Conservation (phyloP, 164 flowering plant genomes). For the Tetrastigma voinierianum region DNA sequence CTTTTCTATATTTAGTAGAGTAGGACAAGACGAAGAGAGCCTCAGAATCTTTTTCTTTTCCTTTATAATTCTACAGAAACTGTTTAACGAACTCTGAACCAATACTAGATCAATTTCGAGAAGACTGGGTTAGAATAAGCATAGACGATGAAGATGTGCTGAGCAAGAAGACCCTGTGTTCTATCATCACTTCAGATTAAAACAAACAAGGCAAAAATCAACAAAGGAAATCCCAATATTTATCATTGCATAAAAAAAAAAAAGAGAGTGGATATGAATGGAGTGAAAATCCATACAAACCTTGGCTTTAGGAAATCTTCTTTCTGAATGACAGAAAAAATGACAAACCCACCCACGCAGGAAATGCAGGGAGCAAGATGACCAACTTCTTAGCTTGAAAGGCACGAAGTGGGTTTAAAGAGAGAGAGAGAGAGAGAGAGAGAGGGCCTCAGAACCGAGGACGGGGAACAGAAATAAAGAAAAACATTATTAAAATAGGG, state of each 20-base stretch:
- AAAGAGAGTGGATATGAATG: not conserved
- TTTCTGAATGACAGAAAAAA: conserved; percentile 8
- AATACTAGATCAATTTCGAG: too few species aligned
- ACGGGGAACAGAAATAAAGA: conserved; percentile 17
- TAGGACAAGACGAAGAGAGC: too few species aligned
- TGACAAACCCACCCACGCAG: conserved; percentile 4
- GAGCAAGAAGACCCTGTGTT: too few species aligned
- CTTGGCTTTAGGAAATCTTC: conserved; percentile 9
- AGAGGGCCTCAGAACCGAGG: conserved; percentile 5
- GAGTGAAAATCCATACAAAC: conserved; percentile 8
- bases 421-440: conserved; percentile 10
- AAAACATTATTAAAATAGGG: not conserved
- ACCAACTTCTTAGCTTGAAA: conserved; percentile 25
- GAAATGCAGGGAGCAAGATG: not conserved
- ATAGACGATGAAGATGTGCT: too few species aligned
- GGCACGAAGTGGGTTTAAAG: conserved; percentile 23
- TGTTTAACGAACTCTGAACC: too few species aligned
- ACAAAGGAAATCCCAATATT: too few species aligned
- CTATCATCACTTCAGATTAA: too few species aligned
- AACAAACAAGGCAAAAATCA: too few species aligned
- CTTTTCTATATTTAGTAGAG: too few species aligned
- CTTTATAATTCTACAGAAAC: too few species aligned
- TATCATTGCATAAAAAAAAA: not conserved
- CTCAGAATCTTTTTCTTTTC: too few species aligned
- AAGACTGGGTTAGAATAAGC: too few species aligned